Evolutionary conservation across 352 stramenopile species (phyloP), one percentile per base, ranked within the genome.

Genomic region (Blastocystis sp.): DNA sequence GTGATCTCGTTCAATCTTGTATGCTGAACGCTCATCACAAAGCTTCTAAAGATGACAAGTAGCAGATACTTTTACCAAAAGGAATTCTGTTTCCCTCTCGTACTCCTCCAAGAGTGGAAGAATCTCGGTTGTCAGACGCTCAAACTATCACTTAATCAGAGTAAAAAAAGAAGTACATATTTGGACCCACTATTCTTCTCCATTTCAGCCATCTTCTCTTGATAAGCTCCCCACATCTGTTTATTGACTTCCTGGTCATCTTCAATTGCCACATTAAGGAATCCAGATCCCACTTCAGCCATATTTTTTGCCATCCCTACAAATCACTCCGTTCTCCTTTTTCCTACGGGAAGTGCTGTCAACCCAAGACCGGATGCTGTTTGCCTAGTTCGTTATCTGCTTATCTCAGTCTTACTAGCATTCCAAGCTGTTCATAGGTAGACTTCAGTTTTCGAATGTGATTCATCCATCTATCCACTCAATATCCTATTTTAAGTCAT

Each of bases 1-100:
- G 30, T 84, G 73, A 68, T 84, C 73, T 33, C 73, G 48, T 57
- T 84, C 73, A 5, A 84, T 27, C 73, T 84, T 84, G 51, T 48
- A 84, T 37, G 48, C 5, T 0, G 73, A 66, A 69, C 73, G 73
- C 56, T 84, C 73, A 35, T 84, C 73, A 42, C 73, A 84, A 13
- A 84, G 30, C 48, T 84, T 66, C 73, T 84, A 66, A 37, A 7
- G 3, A 24, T 69, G 15, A 66, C 3, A 17, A 44, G 13, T 19
- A 0, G 17, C 4, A 15, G n/a, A 22, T n/a, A 15, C 3, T 7
- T 37, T 42, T 84, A 84, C 73, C 24, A 64, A 24, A 6, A 84
- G 42, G 59, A 27, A 53, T 57, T 84, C 48, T 37, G 68, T 30
- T 9, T 84, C 73, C 30, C 0, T 33, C 56, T 51, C 24, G 27